Percentiles rank a stretch among this genome's conserved stretches.
phyloP scores from a whole-genome alignment of 2,329 filamentous ascomycete species.

The Dryadomyces quercus-mongolicae region DNA sequence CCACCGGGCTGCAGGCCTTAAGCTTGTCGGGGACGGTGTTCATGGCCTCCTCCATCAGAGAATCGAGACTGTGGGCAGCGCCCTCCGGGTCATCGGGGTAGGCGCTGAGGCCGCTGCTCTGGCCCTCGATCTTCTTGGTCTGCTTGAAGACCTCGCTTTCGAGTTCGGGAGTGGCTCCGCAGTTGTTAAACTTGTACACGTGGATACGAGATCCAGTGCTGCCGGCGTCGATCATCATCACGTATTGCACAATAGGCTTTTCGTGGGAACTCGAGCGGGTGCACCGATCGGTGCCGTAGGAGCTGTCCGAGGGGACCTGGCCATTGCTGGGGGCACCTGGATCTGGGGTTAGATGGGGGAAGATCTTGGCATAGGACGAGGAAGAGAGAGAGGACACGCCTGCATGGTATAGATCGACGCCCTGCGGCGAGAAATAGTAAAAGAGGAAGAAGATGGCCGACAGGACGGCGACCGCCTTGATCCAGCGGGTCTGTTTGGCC shows the following conservation, averaged over 20 bases:
- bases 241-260: constrained; percentile 94
- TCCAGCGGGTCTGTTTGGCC: constrained; percentile 52
- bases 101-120: constrained; percentile 58
- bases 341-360: not conserved
- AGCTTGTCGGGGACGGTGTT: constrained; percentile 74
- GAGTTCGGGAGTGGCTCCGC: constrained; percentile 84
- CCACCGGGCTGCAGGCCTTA: constrained; percentile 83
- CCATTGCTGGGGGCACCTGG: constrained; percentile 21
- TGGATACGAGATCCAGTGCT: constrained; percentile 97
- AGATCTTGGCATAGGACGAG: not conserved
- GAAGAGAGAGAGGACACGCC: constrained; percentile 21
- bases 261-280: constrained; percentile 71
- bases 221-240: constrained; percentile 96
- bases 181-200: constrained; percentile 99
- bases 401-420: constrained; percentile 40
- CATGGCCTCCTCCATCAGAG: constrained; percentile 77
- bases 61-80: constrained; percentile 81
- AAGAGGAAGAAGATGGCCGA: constrained; percentile 48
- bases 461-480: constrained; percentile 52
- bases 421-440: constrained; percentile 50
- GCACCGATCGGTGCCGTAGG: constrained; percentile 62
- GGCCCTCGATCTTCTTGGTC: constrained; percentile 72
- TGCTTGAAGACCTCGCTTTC: constrained; percentile 89
- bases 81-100: constrained; percentile 77
- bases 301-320: constrained; percentile 45